Base-by-base conservation (phyloP, 805 yeast species). In the Kurtzmaniella fragi region DNA sequence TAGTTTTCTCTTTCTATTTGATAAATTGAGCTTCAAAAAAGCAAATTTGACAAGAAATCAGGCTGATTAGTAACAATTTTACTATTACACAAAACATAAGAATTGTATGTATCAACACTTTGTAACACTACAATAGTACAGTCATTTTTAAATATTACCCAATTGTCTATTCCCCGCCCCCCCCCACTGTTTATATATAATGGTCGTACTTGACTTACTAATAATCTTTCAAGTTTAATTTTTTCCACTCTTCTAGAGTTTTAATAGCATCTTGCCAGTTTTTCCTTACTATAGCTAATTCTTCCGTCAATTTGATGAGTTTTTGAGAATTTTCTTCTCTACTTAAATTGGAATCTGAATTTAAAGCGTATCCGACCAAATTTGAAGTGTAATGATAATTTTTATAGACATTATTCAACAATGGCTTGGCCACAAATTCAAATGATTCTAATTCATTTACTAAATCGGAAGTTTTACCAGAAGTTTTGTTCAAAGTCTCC, bases 261-360 rank as follows among this genome's bases (percentile, higher is more conserved):
- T 53, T 54, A 40, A 64, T 51, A 0, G 73, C 70, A 28, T 64
- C 65, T 39, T 62, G 52, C 70, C 71, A 66, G 40, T 64, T 67
- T 29, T 53, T 48, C 12, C 53, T 53, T 35, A 66, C 55, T 15
- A 45, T 43, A 20, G 54, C 59, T 39, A 66, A 55, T 37, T 69
- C 72, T n/a, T 50, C 51, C 35, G 50, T 47, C 37, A 66, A 51
- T 35, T 52, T 51, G 28, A 48, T 43, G 29, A 57, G 41, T 13
- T 45, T 41, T 23, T 46, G 45, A 5, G 44, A 33, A 16, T 43
- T 48, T 16, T 44, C 43, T 7, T 35, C 17, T 10, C 47, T 47
- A 27, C 38, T 31, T n/a, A 42, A 42, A 13, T 32, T 27, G n/a
- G 34, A 20, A 11, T n/a, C 5, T 5, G 33, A 8, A 16, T 31